phyloP scores from a whole-genome alignment of 495 filamentous ascomycete genomes.

The Aspergillus conjunctus region DNA sequence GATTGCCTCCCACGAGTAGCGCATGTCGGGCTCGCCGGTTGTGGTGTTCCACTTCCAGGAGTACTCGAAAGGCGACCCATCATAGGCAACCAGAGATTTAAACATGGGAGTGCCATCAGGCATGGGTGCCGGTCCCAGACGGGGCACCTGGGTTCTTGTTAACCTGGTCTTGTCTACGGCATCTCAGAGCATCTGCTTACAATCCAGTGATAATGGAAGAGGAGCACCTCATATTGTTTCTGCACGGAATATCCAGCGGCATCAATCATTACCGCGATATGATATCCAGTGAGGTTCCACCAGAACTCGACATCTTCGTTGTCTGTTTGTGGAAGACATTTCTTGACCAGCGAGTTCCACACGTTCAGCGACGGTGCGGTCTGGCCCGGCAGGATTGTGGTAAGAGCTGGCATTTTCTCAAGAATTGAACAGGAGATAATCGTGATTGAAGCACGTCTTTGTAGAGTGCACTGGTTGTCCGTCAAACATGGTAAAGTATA shows the following conservation, averaged over 20 bases:
- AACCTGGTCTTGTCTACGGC: no score
- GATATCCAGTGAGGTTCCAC: conserved; percentile 25
- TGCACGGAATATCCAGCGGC: conserved; percentile 19
- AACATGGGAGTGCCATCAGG: conserved; percentile 2
- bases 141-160: no score
- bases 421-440: no score
- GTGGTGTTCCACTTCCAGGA: conserved; percentile 34
- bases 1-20: conserved; percentile 28
- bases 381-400: no score
- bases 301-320: conserved; percentile 18
- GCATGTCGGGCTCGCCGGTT: conserved; percentile 22
- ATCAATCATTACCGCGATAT: conserved; percentile 19
- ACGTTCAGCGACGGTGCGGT: no score
- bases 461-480: no score
- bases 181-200: not conserved
- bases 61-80: conserved; percentile 29
- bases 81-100: conserved; percentile 23
- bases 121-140: no score
- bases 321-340: not conserved
- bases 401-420: no score
- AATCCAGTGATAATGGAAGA: conserved; percentile 22
- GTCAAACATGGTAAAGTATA: no score
- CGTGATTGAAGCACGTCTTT: no score
- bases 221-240: conserved; percentile 21
- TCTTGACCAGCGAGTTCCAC: no score